Conservation (phyloP, 176 grass and related monocot species). For the Phyllostachys edulis region DNA sequence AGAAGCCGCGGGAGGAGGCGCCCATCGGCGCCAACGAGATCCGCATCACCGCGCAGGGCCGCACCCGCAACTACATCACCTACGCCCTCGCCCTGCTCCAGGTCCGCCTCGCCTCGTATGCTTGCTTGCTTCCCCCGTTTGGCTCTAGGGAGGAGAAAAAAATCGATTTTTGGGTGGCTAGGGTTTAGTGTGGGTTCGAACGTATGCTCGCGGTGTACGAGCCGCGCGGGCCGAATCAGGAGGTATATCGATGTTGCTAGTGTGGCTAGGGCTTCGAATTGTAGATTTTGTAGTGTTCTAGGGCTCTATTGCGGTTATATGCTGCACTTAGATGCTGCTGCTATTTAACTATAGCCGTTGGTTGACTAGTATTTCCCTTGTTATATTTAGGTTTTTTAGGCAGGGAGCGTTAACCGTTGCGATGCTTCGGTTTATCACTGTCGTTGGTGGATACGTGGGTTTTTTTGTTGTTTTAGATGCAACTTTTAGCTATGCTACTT, state of each 20-base stretch:
- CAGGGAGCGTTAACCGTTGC: neutral
- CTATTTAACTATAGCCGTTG: neutral
- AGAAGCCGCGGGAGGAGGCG: slow-evolving; percentile 59
- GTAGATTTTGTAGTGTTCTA: neutral
- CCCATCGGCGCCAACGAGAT: slow-evolving; percentile 64
- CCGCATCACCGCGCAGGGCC: slow-evolving; percentile 66
- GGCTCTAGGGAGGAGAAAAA: neutral
- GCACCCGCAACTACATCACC: slow-evolving; percentile 66
- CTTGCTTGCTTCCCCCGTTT: neutral
- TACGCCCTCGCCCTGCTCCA: slow-evolving; percentile 63
- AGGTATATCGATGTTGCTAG: neutral
- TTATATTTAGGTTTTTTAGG: neutral
- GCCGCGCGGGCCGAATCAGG: neutral
- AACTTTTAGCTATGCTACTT: neutral
- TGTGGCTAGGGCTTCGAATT: neutral
- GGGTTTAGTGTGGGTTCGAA: slow-evolving; percentile 23
- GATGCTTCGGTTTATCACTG: neutral
- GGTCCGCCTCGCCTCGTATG: slow-evolving; percentile 2
- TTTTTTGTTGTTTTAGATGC: neutral
- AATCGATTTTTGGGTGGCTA: neutral
- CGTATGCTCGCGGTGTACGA: neutral
- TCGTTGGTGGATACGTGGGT: neutral
- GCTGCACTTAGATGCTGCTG: too few species aligned
- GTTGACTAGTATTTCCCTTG: neutral
- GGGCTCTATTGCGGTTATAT: neutral